Evolutionary conservation across 2,329 filamentous ascomycete species (phyloP).

Genomic region (Elsinoe australis): DNA sequence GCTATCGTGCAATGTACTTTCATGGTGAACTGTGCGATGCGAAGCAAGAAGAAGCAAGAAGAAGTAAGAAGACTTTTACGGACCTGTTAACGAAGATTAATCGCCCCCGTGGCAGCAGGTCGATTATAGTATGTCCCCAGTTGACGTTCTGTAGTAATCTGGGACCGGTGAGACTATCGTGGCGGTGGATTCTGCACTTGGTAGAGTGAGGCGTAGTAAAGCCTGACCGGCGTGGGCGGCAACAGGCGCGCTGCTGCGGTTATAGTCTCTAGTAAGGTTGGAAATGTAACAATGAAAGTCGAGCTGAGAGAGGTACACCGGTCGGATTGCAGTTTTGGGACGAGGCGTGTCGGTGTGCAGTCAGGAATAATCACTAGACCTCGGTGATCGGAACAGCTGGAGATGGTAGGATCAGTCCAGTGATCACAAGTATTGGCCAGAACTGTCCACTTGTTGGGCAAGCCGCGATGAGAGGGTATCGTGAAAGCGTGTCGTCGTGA

Average conservation of each 20-base stretch:
- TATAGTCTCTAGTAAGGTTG: slow-evolving; percentile 2
- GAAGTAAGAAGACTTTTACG: slow-evolving; percentile 1
- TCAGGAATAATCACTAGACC: slow-evolving; percentile 3
- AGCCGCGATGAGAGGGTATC: no score
- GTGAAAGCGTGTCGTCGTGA: no score
- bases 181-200: slow-evolving; percentile 1
- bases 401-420: not conserved
- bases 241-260: not conserved
- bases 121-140: not conserved
- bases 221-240: not conserved
- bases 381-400: not conserved
- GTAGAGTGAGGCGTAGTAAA: not conserved
- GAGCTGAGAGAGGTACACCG: slow-evolving; percentile 1
- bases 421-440: no score
- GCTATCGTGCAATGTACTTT: slow-evolving; percentile 7
- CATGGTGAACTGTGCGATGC: slow-evolving; percentile 8
- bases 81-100: slow-evolving; percentile 4
- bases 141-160: not conserved
- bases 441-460: no score
- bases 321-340: slow-evolving; percentile 6
- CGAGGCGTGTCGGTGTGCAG: not conserved
- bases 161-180: not conserved
- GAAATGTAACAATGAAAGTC: not conserved
- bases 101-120: not conserved
- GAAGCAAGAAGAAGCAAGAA: not conserved